A percentile compares a stretch with the other conserved stretches of the same genome.
phyloP scores from a whole-genome alignment of 768 basidiomycete species.

The Mycena rebaudengoi region DNA sequence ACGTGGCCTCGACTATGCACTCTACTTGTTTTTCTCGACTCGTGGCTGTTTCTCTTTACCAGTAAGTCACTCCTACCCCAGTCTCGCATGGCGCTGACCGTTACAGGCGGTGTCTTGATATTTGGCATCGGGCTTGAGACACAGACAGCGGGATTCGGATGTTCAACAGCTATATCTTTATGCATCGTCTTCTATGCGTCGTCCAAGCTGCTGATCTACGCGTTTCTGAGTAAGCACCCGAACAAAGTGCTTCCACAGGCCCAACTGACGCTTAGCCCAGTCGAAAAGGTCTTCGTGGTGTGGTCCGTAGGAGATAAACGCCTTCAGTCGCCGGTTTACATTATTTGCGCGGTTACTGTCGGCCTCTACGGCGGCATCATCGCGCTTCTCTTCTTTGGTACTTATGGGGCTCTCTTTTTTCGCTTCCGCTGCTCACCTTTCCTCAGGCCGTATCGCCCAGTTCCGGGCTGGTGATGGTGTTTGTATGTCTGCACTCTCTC shows the following conservation, averaged over 20 bases:
- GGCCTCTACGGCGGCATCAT: slow-evolving; percentile 6
- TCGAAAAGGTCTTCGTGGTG: slow-evolving; percentile 13
- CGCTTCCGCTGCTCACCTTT: not conserved
- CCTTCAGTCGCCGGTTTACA: not conserved
- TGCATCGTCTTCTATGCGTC: slow-evolving; percentile 15
- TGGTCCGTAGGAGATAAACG: slow-evolving; percentile 10
- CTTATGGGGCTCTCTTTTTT: too few species aligned
- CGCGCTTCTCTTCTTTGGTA: slow-evolving; percentile 9
- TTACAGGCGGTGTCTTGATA: slow-evolving; percentile 7
- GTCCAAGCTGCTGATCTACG: slow-evolving; percentile 10
- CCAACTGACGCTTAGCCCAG: not conserved
- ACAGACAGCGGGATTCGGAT: slow-evolving; percentile 1
- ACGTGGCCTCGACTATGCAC: slow-evolving; percentile 13
- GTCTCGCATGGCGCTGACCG: not conserved
- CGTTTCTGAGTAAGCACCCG: slow-evolving; percentile 2
- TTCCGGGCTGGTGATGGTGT: slow-evolving; percentile 7
- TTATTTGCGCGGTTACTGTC: slow-evolving; percentile 6
- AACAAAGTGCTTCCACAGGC: not conserved
- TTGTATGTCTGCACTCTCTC: not conserved
- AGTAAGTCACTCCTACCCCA: not conserved
- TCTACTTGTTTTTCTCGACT: slow-evolving; percentile 1
- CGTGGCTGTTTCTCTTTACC: slow-evolving; percentile 10
- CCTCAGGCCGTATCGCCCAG: slow-evolving; percentile 5
- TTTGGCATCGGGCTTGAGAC: slow-evolving; percentile 12
- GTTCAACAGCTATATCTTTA: slow-evolving; percentile 9